Base-by-base conservation (phyloP, 2,329 filamentous ascomycete genomes). In the Paecilomyces formosus region DNA sequence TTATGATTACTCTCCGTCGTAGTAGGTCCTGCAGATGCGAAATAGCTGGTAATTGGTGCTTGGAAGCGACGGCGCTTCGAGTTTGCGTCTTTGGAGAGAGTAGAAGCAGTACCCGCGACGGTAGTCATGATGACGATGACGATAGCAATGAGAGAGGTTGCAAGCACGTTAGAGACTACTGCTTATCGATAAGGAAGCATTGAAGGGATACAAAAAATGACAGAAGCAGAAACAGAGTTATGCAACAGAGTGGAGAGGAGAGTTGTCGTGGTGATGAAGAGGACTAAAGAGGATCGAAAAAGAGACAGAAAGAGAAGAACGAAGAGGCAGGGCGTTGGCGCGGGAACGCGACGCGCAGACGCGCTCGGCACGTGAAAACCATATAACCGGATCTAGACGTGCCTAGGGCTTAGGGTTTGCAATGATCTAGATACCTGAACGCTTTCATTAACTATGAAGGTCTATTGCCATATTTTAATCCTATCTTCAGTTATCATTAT, bases 11-110 rank as follows among this genome's bases (percentile, higher is more conserved):
- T 53, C n/a, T 65, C 60, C 54, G 62, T 58, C 3, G 62, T 54
- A 31, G 63, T 50, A 62, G 63, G 26, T 64, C 57, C 33, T 51
- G 65, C 57, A 28, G 71, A 55, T 56, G 67, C 53, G 61, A 76
- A 76, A 66, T 70, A 77, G 24, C 63, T 68, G 26, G 74, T 76
- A 58, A 77, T 75, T 4, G 76, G 72, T n/a, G 72, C 67, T 67
- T 76, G 74, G 66, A 77, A 78, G 61, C 76, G 75, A 56, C 76
- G 72, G 58, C 75, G 74, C 64, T 79, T 78, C 31, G 75, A 73
- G 30, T 68, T 58, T 4, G 68, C 63, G 45, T 65, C 58, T 24
- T 60, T 64, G 57, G 53, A 61, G 56, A 64, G 64, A 35, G 57
- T 55, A 21, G 24, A 26, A 52, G 50, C 50, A n/a, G 45, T 50